Percentiles rank a stretch among this genome's conserved stretches.
Conservation (phyloP, 2,329 filamentous ascomycete genomes). For the Calonectria pauciramosa region DNA sequence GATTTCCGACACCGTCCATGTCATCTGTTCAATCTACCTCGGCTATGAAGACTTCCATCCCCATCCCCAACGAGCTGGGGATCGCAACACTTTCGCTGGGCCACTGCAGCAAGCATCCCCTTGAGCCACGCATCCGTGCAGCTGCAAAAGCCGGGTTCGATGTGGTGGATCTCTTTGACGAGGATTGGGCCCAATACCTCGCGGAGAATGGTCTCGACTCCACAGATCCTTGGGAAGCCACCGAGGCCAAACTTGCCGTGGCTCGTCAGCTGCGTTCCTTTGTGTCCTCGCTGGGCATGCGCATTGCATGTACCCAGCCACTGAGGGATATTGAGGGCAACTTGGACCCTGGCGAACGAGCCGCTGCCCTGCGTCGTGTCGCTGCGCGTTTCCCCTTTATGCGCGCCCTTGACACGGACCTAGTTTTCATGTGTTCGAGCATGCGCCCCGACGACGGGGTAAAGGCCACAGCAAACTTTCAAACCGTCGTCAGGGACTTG, state of each 20-base stretch:
- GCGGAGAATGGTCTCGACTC: slow-evolving; percentile 30
- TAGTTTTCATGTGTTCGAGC: slow-evolving; percentile 35
- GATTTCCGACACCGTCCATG: not conserved
- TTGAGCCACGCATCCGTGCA: slow-evolving; percentile 24
- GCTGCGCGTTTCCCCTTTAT: slow-evolving; percentile 33
- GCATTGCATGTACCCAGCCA: slow-evolving; percentile 32
- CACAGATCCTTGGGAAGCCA: slow-evolving; percentile 30
- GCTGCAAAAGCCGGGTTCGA: slow-evolving; percentile 26
- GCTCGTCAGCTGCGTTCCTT: slow-evolving; percentile 22
- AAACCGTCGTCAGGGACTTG: slow-evolving; percentile 30
- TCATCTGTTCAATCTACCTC: not conserved
- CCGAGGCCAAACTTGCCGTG: slow-evolving; percentile 21
- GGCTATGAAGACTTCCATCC: slow-evolving; percentile 16
- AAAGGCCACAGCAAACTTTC: slow-evolving; percentile 26
- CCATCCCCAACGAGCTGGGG: slow-evolving; percentile 27
- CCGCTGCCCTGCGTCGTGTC: slow-evolving; percentile 25
- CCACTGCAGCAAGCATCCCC: slow-evolving; percentile 25
- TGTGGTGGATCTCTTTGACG: slow-evolving; percentile 33
- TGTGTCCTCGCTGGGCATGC: slow-evolving; percentile 25
- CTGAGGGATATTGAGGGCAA: slow-evolving; percentile 31
- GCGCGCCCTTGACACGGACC: slow-evolving; percentile 31
- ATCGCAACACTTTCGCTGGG: slow-evolving; percentile 31
- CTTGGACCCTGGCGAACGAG: slow-evolving; percentile 9
- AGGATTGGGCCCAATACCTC: slow-evolving; percentile 32
- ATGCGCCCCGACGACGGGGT: slow-evolving; percentile 30